phyloP scores from a whole-genome alignment of 2,329 filamentous ascomycete genomes.

The Diaporthe amygdali region DNA sequence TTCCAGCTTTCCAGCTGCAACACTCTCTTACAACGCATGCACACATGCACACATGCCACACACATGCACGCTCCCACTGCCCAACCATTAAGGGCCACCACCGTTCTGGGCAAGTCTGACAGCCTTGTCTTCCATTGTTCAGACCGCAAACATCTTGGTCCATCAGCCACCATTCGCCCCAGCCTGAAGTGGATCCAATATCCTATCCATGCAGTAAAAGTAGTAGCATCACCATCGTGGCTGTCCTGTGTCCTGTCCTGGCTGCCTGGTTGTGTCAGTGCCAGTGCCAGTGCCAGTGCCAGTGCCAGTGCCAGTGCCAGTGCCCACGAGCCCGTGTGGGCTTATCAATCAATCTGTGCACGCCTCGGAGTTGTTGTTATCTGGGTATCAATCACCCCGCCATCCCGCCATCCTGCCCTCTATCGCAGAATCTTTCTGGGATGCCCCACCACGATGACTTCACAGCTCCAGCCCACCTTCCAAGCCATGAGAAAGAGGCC shows the following conservation, averaged over 20 bases:
- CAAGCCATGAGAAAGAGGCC: not conserved
- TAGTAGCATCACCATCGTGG: not conserved
- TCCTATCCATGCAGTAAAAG: no score
- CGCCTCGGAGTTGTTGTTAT: not conserved
- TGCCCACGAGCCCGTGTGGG: no score
- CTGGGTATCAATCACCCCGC: constrained; percentile 12
- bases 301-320: no score
- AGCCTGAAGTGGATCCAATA: not conserved
- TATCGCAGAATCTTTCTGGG: constrained; percentile 20
- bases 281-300: no score
- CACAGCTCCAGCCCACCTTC: not conserved
- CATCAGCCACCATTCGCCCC: not conserved
- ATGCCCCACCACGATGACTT: constrained; percentile 20
- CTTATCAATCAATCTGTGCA: constrained; percentile 6
- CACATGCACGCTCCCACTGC: no score
- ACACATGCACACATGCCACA: no score
- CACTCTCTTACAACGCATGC: no score
- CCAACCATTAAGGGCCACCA: no score
- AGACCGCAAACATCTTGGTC: constrained; percentile 6
- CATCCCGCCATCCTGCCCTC: constrained; percentile 2
- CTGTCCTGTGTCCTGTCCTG: not conserved
- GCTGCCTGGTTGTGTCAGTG: no score
- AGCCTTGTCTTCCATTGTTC: not conserved
- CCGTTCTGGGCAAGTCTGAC: not conserved
- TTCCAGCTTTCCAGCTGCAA: not conserved